A percentile compares a stretch with the other conserved stretches of the same genome.
Conservation (phyloP, 2,329 filamentous ascomycete species). For the Cladophialophora carrionii region DNA sequence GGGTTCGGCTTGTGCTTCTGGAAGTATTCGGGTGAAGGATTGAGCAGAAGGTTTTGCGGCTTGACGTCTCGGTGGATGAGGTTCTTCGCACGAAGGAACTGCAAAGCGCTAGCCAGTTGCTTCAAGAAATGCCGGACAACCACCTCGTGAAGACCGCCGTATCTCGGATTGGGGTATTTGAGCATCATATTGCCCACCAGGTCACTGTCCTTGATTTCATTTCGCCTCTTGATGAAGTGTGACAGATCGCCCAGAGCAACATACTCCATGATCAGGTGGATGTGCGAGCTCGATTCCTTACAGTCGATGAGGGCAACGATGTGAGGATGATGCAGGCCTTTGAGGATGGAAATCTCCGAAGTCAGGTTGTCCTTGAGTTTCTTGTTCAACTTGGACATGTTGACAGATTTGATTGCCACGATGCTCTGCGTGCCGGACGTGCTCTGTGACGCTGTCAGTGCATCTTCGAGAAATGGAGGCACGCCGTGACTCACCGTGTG, state of each 20-base stretch:
- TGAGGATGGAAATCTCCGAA: slow-evolving; percentile 92
- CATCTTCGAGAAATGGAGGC: slow-evolving; percentile 9
- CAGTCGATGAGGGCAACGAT: slow-evolving; percentile 96
- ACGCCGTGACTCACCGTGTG: slow-evolving; percentile 68
- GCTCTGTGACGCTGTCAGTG: slow-evolving; percentile 34
- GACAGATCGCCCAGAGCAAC: slow-evolving; percentile 94
- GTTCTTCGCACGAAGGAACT: slow-evolving; percentile 82
- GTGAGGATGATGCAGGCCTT: slow-evolving; percentile 89
- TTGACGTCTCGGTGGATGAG: slow-evolving; percentile 97
- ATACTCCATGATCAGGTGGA: slow-evolving; percentile 98
- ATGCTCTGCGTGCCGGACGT: slow-evolving; percentile 55
- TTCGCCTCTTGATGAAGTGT: slow-evolving; percentile 92
- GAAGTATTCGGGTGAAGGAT: slow-evolving; percentile 76
- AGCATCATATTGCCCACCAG: slow-evolving; percentile 86
- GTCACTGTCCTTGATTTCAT: slow-evolving; percentile 75
- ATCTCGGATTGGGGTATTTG: slow-evolving; percentile 83
- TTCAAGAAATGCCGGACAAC: slow-evolving; percentile 94
- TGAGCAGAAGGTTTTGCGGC: slow-evolving; percentile 89
- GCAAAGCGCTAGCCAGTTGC: slow-evolving; percentile 86
- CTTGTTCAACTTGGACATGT: slow-evolving; percentile 84
- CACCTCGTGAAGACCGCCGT: slow-evolving; percentile 93
- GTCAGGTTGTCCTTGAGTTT: slow-evolving; percentile 97
- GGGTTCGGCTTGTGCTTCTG: slow-evolving; percentile 63
- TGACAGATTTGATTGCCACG: slow-evolving; percentile 96
- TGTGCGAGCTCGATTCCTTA: slow-evolving; percentile 81